These are phyloP conservation scores for Sclerotiophoma versabilis DNA, from an alignment of 2,329 filamentous ascomycete species.

Conservation along the genomic window DNA sequence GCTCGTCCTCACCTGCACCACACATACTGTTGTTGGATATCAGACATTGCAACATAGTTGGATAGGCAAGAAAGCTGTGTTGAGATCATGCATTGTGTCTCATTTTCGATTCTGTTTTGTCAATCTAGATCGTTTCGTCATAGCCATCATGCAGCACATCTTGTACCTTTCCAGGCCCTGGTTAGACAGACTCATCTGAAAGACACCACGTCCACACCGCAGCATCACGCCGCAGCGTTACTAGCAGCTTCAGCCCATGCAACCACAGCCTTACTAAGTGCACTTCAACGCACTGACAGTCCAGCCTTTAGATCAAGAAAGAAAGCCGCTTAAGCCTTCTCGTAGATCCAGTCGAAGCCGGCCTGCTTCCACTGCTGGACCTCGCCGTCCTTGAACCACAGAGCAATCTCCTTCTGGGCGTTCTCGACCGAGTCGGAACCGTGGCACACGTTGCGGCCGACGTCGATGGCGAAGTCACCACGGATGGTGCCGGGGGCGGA, in stretches of 20 bases:
- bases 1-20: no score
- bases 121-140: conserved; percentile 29
- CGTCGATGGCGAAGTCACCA: conserved; percentile 86
- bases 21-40: no score
- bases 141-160: conserved; percentile 7
- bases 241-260: neutral
- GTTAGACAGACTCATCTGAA: neutral
- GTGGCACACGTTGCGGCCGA: conserved; percentile 99
- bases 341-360: conserved; percentile 95
- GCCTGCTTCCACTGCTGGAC: conserved; percentile 83
- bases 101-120: conserved; percentile 26
- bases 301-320: neutral
- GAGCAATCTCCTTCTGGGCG: conserved; percentile 98
- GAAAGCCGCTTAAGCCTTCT: conserved; percentile 65
- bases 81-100: conserved; percentile 36
- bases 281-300: neutral
- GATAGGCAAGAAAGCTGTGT: neutral
- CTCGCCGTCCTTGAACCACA: conserved; percentile 96
- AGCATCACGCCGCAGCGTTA: conserved; percentile 3
- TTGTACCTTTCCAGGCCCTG: neutral
- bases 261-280: neutral
- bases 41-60: no score
- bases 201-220: neutral
- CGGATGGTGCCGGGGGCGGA: conserved; percentile 98
- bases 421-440: conserved; percentile 98